Evolutionary conservation across 306 rosid species (phyloP), one percentile per base, ranked within the genome.

Genomic region (Corylus americana): DNA sequence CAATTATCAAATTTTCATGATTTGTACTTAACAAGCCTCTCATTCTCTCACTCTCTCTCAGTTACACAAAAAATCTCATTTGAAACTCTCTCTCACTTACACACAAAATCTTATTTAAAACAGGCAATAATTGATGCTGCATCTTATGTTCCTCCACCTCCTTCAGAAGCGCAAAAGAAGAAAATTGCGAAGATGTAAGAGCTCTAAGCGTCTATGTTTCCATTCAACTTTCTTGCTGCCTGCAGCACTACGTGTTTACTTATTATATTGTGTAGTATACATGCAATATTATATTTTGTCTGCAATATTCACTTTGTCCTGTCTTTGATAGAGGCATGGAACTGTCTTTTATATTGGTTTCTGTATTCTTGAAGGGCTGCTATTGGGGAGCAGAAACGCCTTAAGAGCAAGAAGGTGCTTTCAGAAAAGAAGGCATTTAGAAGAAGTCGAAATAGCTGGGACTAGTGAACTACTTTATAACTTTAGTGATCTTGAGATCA

Each of bases 151-250:
- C 98, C 97, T 29, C 98, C 98, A 51, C 98, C 97, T 82, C 97
- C 98, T 79, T 91, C 98, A 13, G 97, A 90, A 82, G 98, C 91
- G 80, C 97, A 92, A 85, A 94, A 94, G 91, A 94, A 92, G 91
- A 94, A 92, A 87, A 90, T 94, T 48, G 93, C 91, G 5, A 92
- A 94, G 88, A 59, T 92, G 98, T 94, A 79, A 92, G 91, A 66
- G 55, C 81, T 63, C 53, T 74, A 58, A 17, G 63, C 35, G 37
- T 80, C 49, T 54, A 29, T 49, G 55, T 76, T 57, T 74, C 47
- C 72, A 70, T 35, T 3, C 79, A 70, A 58, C 73, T 74, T 45
- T 45, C 25, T 12, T 59, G 42, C 54, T 16, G 6, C 29, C 51
- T 12, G 22, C 14, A 18, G 53, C 58, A 3, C 73, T 71, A 42